Conservation (phyloP, 441 rosid species). For the Dalechampia spathulata region DNA sequence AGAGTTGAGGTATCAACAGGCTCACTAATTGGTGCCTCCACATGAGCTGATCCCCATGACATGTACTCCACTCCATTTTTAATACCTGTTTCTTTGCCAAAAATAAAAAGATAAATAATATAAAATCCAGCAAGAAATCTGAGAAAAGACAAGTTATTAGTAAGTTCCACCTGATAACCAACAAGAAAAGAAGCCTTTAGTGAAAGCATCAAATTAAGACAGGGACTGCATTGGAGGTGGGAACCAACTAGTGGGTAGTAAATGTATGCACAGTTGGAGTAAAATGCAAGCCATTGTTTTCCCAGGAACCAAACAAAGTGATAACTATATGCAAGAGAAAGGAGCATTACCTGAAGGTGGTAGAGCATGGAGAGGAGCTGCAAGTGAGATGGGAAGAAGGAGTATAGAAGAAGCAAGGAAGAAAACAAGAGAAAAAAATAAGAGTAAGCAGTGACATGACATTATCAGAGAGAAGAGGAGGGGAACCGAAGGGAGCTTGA, state of each 20-base stretch:
- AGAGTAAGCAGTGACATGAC: conserved; percentile 22
- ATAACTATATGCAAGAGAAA: neutral
- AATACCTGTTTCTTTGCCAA: conserved; percentile 25
- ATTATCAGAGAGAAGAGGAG: conserved; percentile 10
- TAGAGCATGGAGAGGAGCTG: conserved; percentile 32
- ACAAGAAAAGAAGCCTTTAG: too few species aligned
- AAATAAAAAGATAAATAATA: conserved; percentile 14
- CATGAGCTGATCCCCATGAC: conserved; percentile 26
- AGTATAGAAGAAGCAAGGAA: conserved; percentile 25
- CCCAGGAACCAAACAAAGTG: conserved; percentile 20
- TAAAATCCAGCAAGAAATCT: neutral
- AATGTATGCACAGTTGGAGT: neutral
- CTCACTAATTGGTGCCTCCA: conserved; percentile 45
- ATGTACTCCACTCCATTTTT: conserved; percentile 15
- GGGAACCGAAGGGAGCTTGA: neutral
- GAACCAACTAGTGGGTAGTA: neutral
- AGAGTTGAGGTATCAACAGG: conserved; percentile 40
- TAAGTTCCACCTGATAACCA: too few species aligned
- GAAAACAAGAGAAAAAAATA: conserved; percentile 15
- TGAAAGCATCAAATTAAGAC: neutral
- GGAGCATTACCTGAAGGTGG: conserved; percentile 39
- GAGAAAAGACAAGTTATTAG: neutral
- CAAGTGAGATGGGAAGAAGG: conserved; percentile 32
- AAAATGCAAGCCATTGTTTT: conserved; percentile 7
- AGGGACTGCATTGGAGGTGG: neutral